A percentile compares a stretch with the other conserved stretches of the same genome.
Evolutionary conservation across 306 rosid species (phyloP).

Genomic region (Prunus salicina): DNA sequence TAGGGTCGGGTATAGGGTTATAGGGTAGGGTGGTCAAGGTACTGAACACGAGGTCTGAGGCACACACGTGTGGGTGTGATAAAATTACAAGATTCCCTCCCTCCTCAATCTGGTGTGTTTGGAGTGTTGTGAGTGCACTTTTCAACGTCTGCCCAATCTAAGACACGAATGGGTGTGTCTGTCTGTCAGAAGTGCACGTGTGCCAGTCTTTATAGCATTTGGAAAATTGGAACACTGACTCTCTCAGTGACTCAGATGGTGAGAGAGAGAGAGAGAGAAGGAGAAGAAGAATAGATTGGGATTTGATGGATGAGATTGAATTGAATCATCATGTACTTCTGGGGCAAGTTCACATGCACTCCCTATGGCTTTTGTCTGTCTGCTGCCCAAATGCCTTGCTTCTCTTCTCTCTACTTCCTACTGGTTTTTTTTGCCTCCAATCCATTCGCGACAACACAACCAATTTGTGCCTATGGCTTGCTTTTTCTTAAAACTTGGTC

Average conservation of each 20-base stretch:
- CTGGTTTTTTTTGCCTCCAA: background rate
- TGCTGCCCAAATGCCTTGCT: background rate
- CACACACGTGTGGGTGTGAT: slow-evolving; percentile 29
- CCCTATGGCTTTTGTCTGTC: background rate
- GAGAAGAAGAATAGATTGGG: background rate
- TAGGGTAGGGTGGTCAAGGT: slow-evolving; percentile 9
- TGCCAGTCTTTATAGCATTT: background rate
- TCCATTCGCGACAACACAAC: background rate
- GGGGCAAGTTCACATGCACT: slow-evolving; percentile 23
- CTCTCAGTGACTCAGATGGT: too few relatives aligned
- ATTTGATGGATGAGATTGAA: background rate
- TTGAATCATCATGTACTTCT: background rate
- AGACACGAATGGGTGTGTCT: slow-evolving; percentile 29
- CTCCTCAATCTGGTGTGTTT: background rate
- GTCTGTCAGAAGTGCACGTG: slow-evolving; percentile 35
- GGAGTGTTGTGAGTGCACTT: background rate
- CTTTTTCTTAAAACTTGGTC: background rate
- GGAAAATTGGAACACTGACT: slow-evolving; percentile 4
- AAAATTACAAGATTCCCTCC: background rate
- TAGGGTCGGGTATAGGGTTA: background rate
- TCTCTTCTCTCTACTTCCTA: background rate
- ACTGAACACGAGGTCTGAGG: slow-evolving; percentile 28
- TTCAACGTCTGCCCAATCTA: slow-evolving; percentile 9
- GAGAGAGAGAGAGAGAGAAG: background rate
- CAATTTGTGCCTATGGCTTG: too few relatives aligned